A percentile compares a stretch with the other conserved stretches of the same genome.
Evolutionary conservation across 179 eudicot species (phyloP).

Genomic region (Vitellaria paradoxa): DNA sequence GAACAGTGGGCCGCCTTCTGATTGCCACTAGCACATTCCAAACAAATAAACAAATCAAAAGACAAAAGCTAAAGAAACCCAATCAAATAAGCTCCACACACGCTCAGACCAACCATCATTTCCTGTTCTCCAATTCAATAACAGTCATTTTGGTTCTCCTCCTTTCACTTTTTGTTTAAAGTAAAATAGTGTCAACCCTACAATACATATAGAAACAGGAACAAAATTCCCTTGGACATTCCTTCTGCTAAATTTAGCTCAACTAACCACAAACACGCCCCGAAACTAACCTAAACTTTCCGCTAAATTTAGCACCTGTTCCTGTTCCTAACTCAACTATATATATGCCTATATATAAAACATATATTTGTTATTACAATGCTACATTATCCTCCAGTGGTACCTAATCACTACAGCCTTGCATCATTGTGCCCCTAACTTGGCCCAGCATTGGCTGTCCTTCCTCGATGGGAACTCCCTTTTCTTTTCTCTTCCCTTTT

Average conservation of each 20-base stretch:
- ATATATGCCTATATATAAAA: not conserved
- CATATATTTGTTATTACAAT: not conserved
- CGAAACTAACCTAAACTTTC: constrained; percentile 14
- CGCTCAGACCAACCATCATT: not conserved
- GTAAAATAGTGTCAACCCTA: not conserved
- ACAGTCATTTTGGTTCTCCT: not conserved
- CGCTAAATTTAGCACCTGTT: constrained; percentile 60
- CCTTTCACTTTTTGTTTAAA: not conserved
- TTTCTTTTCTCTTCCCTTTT: constrained; percentile 6
- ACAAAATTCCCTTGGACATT: constrained; percentile 22
- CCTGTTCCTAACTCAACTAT: constrained; percentile 23
- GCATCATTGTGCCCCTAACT: constrained; percentile 33
- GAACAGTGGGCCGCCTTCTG: constrained; percentile 29
- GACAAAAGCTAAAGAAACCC: constrained; percentile 2
- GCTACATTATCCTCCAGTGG: constrained; percentile 8
- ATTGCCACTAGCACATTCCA: constrained; percentile 35
- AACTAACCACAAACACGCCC: constrained; percentile 1
- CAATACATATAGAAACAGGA: constrained; percentile 34
- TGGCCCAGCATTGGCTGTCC: constrained; percentile 36
- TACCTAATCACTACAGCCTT: constrained; percentile 20
- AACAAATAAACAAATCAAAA: constrained; percentile 7
- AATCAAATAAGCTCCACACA: constrained; percentile 25
- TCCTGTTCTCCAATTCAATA: constrained; percentile 11
- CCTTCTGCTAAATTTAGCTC: constrained; percentile 31
- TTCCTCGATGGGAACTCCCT: constrained; percentile 24